A percentile compares a stretch with the other conserved stretches of the same genome.
These are phyloP conservation scores for Penicillium samsonianum DNA, from an alignment of 495 filamentous ascomycete genomes.

Conservation along the genomic window DNA sequence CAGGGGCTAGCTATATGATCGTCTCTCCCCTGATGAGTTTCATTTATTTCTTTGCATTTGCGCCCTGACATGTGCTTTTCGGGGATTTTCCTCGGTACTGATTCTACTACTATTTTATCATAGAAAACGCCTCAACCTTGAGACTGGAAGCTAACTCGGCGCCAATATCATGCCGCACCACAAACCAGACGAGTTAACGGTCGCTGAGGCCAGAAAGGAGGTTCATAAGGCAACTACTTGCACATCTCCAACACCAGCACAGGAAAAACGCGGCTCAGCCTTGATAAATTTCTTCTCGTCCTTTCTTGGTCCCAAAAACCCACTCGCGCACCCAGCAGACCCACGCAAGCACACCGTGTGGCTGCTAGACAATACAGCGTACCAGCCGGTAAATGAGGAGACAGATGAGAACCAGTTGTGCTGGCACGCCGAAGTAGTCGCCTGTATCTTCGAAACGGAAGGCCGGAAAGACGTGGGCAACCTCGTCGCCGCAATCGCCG, in stretches of 20 bases:
- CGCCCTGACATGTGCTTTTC: conserved; percentile 14
- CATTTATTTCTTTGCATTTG: conserved; percentile 1
- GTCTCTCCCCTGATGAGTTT: conserved; percentile 25
- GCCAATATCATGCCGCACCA: conserved; percentile 15
- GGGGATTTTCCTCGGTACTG: background rate
- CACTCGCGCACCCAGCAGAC: conserved; percentile 38
- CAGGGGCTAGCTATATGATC: conserved; percentile 29
- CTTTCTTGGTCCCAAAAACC: conserved; percentile 32
- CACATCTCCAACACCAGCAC: background rate
- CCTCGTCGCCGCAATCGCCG: conserved; percentile 68
- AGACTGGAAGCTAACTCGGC: conserved; percentile 1
- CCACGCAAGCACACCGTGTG: conserved; percentile 68
- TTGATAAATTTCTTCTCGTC: conserved; percentile 33
- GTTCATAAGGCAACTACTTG: background rate
- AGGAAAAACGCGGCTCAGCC: conserved; percentile 33
- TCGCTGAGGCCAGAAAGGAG: background rate
- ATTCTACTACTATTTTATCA: background rate
- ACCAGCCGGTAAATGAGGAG: conserved; percentile 43
- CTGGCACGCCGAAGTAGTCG: conserved; percentile 81
- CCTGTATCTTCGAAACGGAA: conserved; percentile 73
- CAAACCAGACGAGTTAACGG: conserved; percentile 7
- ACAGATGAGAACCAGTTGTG: conserved; percentile 31
- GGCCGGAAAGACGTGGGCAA: conserved; percentile 64
- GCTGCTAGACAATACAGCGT: conserved; percentile 91
- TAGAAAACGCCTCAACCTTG: background rate